A percentile compares a stretch with the other conserved stretches of the same genome.
These are phyloP conservation scores for Claviceps capensis DNA, from an alignment of 2,329 filamentous ascomycete genomes.

Conservation along the genomic window DNA sequence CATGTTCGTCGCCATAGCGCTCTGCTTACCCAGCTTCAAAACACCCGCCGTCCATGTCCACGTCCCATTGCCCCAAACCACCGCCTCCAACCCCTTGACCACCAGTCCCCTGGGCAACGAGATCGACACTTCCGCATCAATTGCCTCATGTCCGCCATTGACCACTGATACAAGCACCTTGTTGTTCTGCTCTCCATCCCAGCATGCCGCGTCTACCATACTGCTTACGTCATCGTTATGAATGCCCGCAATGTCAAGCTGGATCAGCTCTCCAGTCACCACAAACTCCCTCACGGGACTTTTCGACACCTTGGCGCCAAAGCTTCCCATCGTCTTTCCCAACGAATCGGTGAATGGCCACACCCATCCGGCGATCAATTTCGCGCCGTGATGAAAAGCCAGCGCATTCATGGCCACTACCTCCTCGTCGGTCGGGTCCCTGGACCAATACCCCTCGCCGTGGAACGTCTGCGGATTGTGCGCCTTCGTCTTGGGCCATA, in stretches of 20 bases:
- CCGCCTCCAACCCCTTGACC: conserved; percentile 3
- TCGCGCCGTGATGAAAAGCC: conserved; percentile 31
- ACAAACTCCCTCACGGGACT: conserved; percentile 26
- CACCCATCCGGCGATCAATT: conserved; percentile 30
- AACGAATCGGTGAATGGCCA: conserved; percentile 26
- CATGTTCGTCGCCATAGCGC: conserved; percentile 15
- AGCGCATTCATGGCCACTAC: conserved; percentile 30
- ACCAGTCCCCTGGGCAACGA: conserved; percentile 6
- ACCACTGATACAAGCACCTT: conserved; percentile 11
- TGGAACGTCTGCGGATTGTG: conserved; percentile 34
- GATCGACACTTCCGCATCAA: conserved; percentile 6
- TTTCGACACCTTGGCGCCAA: conserved; percentile 23
- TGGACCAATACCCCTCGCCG: conserved; percentile 33
- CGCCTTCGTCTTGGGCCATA: conserved; percentile 28
- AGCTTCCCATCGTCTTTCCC: conserved; percentile 23
- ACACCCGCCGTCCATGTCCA: conserved; percentile 6
- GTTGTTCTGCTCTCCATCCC: conserved; percentile 5
- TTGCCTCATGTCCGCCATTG: conserved; percentile 11
- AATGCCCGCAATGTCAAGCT: neutral
- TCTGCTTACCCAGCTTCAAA: conserved; percentile 4
- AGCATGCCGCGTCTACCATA: conserved; percentile 13
- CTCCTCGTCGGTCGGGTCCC: conserved; percentile 30
- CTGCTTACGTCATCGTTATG: neutral
- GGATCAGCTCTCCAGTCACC: conserved; percentile 16
- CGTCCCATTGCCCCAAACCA: conserved; percentile 11